phyloP scores from a whole-genome alignment of 306 rosid genomes.

The Cicer judaicum region DNA sequence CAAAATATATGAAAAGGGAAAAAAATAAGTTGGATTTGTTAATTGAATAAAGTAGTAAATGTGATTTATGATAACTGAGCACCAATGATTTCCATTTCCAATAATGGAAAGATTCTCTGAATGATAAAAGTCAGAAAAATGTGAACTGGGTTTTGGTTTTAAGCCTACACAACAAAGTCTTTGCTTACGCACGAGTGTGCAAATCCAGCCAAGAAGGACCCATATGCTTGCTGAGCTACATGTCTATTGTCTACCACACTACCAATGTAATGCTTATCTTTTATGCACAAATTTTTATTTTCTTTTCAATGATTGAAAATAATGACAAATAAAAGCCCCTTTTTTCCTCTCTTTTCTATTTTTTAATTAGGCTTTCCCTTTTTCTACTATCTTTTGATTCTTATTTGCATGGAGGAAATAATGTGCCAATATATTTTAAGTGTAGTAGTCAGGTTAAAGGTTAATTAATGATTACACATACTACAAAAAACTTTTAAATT shows the following conservation, averaged over 20 bases:
- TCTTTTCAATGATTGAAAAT: constrained; percentile 9
- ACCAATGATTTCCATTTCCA: constrained; percentile 53
- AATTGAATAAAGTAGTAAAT: background rate
- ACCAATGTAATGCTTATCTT: constrained; percentile 39
- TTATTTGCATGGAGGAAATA: no score
- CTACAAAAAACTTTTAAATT: no score
- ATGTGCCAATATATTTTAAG: no score
- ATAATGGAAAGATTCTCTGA: constrained; percentile 57
- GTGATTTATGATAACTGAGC: background rate
- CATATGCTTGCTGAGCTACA: background rate
- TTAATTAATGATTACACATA: no score
- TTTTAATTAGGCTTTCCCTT: no score
- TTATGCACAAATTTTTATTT: constrained; percentile 10
- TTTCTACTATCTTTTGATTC: no score
- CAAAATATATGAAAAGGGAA: no score
- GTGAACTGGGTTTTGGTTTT: constrained; percentile 20
- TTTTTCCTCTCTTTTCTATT: no score
- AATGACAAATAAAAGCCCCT: background rate
- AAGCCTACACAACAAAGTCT: background rate
- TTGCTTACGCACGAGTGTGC: constrained; percentile 28
- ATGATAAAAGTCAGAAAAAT: constrained; percentile 43
- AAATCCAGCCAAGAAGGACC: constrained; percentile 39
- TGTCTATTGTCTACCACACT: constrained; percentile 9
- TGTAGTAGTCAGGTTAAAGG: no score
- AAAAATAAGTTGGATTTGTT: background rate